Conservation (phyloP, 2,329 filamentous ascomycete genomes). For the Aureobasidium sp. region DNA sequence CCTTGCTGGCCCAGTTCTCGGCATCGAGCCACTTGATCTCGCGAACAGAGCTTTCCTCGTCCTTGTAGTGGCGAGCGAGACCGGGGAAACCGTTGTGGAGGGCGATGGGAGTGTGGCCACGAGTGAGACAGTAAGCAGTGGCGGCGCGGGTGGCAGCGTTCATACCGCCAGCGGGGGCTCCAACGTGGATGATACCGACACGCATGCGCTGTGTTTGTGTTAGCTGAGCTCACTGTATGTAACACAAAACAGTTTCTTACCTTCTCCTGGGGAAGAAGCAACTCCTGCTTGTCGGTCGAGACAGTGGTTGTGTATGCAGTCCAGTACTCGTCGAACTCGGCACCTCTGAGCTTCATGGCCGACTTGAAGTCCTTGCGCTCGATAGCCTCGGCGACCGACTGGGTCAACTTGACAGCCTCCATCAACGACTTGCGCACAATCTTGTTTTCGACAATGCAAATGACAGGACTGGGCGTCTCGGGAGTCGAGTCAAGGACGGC, state of each 20-base stretch:
- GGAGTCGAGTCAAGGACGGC: constrained; percentile 85
- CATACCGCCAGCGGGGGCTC: constrained; percentile 94
- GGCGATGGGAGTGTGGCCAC: constrained; percentile 86
- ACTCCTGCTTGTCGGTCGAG: constrained; percentile 64
- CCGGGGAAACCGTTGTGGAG: constrained; percentile 97
- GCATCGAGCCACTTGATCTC: constrained; percentile 89
- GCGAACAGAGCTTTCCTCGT: constrained; percentile 73
- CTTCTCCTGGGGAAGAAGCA: constrained; percentile 63
- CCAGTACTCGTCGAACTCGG: constrained; percentile 91
- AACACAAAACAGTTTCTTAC: constrained; percentile 37
- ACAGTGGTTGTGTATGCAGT: constrained; percentile 87
- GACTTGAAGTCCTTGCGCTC: constrained; percentile 75
- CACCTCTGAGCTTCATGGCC: constrained; percentile 83
- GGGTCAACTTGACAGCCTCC: constrained; percentile 79
- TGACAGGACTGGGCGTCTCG: constrained; percentile 85
- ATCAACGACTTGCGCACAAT: constrained; percentile 85
- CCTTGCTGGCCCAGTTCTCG: constrained; percentile 90
- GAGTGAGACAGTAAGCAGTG: constrained; percentile 83
- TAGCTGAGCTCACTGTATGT: not conserved
- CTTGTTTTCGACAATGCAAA: constrained; percentile 96
- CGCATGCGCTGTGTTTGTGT: constrained; percentile 61
- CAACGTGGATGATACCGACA: constrained; percentile 93
- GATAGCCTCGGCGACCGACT: constrained; percentile 76
- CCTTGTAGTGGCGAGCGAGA: constrained; percentile 80
- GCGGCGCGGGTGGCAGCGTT: constrained; percentile 92